Evolutionary conservation across 1,284 basidiomycete genomes (phyloP).

Genomic region (Ganoderma lingzhi): DNA sequence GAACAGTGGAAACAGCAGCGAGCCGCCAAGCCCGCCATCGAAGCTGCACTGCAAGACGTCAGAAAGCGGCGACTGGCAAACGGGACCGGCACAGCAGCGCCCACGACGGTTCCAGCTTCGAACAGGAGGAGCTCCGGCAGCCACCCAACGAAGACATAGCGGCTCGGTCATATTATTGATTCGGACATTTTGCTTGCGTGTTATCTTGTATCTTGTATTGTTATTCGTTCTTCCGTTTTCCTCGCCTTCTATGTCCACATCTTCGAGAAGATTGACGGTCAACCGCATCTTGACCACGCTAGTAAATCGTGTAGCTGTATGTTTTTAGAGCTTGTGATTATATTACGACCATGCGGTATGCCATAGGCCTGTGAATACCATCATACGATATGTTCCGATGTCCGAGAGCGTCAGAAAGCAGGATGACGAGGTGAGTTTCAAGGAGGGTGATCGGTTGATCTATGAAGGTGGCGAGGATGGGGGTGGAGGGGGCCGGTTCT

Average conservation of each 20-base stretch:
- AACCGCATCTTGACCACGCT: neutral
- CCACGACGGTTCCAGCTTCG: slow-evolving; percentile 9
- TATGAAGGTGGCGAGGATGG: slow-evolving; percentile 14
- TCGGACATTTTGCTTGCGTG: slow-evolving; percentile 1
- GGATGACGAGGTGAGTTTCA: neutral
- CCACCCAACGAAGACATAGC: slow-evolving; percentile 15
- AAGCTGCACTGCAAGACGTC: slow-evolving; percentile 74
- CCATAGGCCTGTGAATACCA: slow-evolving; percentile 8
- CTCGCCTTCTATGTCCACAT: neutral
- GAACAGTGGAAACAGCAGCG: slow-evolving; percentile 69
- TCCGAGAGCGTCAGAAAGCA: neutral
- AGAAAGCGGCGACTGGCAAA: slow-evolving; percentile 55
- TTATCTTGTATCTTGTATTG: slow-evolving; percentile 15
- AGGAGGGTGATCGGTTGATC: neutral
- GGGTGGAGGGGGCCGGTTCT: slow-evolving; percentile 28
- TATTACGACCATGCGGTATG: slow-evolving; percentile 16
- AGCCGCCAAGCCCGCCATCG: slow-evolving; percentile 65
- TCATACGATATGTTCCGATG: slow-evolving; percentile 3
- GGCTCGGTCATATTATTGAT: neutral
- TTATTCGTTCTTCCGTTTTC: slow-evolving; percentile 14
- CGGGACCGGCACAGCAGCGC: slow-evolving; percentile 17
- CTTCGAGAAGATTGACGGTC: neutral
- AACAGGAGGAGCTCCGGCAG: neutral
- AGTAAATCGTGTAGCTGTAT: slow-evolving; percentile 16
- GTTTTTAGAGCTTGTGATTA: slow-evolving; percentile 13